Percentiles rank a stretch among this genome's conserved stretches.
phyloP scores from a whole-genome alignment of 129 eudicot species.

The Kitagawia praeruptora region DNA sequence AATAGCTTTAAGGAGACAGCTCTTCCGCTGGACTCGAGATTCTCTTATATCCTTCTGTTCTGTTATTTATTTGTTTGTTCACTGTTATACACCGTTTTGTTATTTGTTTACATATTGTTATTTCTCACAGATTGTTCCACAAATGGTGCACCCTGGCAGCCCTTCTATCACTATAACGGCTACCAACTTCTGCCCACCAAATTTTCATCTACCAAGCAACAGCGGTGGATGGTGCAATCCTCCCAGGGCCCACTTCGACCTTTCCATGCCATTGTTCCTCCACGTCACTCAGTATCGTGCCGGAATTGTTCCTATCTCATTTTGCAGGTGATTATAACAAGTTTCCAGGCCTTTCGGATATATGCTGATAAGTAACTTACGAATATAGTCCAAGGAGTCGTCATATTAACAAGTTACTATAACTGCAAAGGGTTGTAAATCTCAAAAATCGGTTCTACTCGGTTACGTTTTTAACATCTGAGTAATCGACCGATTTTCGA shows the following conservation, averaged over 20 bases:
- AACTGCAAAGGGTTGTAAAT: not conserved
- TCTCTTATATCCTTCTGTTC: no score
- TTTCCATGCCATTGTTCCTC: slow-evolving; percentile 23
- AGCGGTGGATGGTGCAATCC: slow-evolving; percentile 33
- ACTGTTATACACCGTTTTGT: no score
- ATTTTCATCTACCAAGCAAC: slow-evolving; percentile 18
- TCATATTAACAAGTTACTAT: no score
- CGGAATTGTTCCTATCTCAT: slow-evolving; percentile 8
- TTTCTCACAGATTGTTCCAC: no score
- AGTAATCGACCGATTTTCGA: no score
- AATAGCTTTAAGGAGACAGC: no score
- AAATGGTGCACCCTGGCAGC: slow-evolving; percentile 26
- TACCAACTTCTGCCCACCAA: slow-evolving; percentile 28
- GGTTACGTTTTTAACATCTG: no score
- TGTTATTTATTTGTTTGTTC: no score
- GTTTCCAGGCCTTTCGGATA: not conserved
- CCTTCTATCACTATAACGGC: slow-evolving; percentile 22
- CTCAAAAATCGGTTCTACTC: no score
- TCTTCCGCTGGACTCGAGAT: no score
- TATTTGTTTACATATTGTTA: no score
- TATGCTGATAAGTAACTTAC: not conserved
- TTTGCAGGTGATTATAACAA: not conserved
- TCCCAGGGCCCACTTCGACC: slow-evolving; percentile 26
- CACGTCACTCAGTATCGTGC: slow-evolving; percentile 8
- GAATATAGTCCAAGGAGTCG: no score